These are phyloP conservation scores for Hypericum androsaemum DNA, from an alignment of 345 rosid genomes.

Conservation along the genomic window DNA sequence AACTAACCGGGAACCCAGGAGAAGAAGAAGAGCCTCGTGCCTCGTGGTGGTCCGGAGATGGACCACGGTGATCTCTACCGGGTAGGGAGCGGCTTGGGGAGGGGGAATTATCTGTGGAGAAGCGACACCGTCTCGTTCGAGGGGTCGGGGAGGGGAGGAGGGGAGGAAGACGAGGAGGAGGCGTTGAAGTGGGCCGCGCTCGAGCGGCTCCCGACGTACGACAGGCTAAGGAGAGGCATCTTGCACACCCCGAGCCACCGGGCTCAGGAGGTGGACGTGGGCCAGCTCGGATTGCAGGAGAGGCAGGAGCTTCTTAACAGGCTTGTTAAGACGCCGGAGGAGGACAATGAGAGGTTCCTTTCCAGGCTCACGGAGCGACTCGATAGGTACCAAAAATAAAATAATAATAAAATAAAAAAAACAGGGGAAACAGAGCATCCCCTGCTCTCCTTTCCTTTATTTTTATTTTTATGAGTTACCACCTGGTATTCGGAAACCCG, in stretches of 20 bases:
- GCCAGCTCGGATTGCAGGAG: neutral
- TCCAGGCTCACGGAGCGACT: neutral
- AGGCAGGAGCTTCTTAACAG: neutral
- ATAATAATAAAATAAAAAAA: neutral
- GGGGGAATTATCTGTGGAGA: too few relatives aligned
- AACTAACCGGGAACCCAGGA: too few relatives aligned
- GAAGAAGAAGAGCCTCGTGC: too few relatives aligned
- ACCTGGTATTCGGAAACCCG: too few relatives aligned
- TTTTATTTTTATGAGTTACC: too few relatives aligned
- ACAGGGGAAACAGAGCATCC: neutral
- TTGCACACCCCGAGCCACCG: neutral
- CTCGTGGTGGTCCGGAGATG: too few relatives aligned
- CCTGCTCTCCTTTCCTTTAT: too few relatives aligned
- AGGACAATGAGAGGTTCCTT: neutral
- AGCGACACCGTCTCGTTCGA: too few relatives aligned
- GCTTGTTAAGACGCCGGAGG: neutral
- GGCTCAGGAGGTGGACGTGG: neutral
- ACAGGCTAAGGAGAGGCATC: neutral
- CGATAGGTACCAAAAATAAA: neutral
- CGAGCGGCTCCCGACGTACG: neutral
- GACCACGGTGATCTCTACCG: too few relatives aligned
- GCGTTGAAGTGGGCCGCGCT: constrained; percentile 1
- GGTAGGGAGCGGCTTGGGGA: too few relatives aligned
- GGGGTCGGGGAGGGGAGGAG: neutral
- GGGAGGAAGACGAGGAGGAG: constrained; percentile 2